Percentiles rank a stretch among this genome's conserved stretches.
Evolutionary conservation across 208 protist species (phyloP).

Genomic region (Phytomonas sp.): DNA sequence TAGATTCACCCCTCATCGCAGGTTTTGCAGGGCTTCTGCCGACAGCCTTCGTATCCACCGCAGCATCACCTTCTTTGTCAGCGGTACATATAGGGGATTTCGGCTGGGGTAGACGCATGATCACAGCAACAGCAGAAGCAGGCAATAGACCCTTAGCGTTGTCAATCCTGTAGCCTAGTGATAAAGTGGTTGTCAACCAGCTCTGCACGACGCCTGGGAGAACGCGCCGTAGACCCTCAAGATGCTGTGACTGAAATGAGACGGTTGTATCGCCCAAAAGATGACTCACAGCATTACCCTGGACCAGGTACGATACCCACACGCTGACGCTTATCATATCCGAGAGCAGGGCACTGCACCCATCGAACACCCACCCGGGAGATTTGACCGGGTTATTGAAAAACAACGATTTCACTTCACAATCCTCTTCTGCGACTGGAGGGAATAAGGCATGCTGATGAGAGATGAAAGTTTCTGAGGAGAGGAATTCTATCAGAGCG

Average conservation of each 20-base stretch:
- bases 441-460: neutral
- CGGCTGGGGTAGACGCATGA: neutral
- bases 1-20: neutral
- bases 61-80: neutral
- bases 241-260: conserved; percentile 55
- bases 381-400: conserved; percentile 27
- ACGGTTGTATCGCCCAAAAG: conserved; percentile 34
- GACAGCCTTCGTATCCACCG: neutral
- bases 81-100: neutral
- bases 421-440: neutral
- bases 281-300: conserved; percentile 48
- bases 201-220: conserved; percentile 56
- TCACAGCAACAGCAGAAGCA: neutral
- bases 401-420: conserved; percentile 14
- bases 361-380: conserved; percentile 59
- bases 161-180: conserved; percentile 29
- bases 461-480: conserved; percentile 1
- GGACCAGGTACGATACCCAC: conserved; percentile 63
- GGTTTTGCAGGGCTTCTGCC: neutral
- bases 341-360: conserved; percentile 44
- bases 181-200: conserved; percentile 51
- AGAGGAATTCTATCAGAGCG: neutral
- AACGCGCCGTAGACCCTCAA: conserved; percentile 44
- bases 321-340: conserved; percentile 57
- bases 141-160: conserved; percentile 19